Evolutionary conservation across 805 yeast genomes (phyloP).

Genomic region (Cyberlindnera americana): DNA sequence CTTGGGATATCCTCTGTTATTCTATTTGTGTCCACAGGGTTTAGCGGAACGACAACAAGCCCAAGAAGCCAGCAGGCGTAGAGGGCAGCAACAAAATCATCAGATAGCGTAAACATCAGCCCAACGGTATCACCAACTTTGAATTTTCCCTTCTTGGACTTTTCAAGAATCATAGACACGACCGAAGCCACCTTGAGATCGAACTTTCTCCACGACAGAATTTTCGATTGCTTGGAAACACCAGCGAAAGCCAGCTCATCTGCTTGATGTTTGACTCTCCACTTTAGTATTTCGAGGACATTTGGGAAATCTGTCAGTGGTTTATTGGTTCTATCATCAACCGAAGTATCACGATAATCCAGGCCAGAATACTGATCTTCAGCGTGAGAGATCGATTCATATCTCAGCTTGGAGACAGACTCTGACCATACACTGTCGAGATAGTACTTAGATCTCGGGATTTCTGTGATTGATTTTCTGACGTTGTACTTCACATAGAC

Average conservation of each 20-base stretch:
- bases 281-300: slow-evolving; percentile 70
- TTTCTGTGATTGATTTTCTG: slow-evolving; percentile 54
- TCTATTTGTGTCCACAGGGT: slow-evolving; percentile 64
- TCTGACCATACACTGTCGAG: slow-evolving; percentile 82
- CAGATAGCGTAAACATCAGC: slow-evolving; percentile 81
- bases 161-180: slow-evolving; percentile 65
- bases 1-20: slow-evolving; percentile 72
- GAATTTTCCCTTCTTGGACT: slow-evolving; percentile 61
- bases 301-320: slow-evolving; percentile 69
- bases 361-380: slow-evolving; percentile 77
- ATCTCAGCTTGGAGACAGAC: slow-evolving; percentile 52
- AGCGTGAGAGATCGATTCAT: slow-evolving; percentile 53
- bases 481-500: slow-evolving; percentile 79
- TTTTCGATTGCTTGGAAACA: slow-evolving; percentile 41
- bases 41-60: slow-evolving; percentile 69
- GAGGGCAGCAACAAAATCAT: slow-evolving; percentile 78
- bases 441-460: slow-evolving; percentile 73
- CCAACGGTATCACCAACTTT: slow-evolving; percentile 71
- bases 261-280: slow-evolving; percentile 69
- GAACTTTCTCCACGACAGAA: slow-evolving; percentile 75
- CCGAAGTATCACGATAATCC: slow-evolving; percentile 68
- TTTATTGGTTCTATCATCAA: slow-evolving; percentile 76
- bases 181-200: slow-evolving; percentile 75
- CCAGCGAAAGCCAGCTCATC: slow-evolving; percentile 74
- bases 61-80: slow-evolving; percentile 87